Base-by-base conservation (phyloP, 257 asterid genomes). In the Lycium ferocissimum region DNA sequence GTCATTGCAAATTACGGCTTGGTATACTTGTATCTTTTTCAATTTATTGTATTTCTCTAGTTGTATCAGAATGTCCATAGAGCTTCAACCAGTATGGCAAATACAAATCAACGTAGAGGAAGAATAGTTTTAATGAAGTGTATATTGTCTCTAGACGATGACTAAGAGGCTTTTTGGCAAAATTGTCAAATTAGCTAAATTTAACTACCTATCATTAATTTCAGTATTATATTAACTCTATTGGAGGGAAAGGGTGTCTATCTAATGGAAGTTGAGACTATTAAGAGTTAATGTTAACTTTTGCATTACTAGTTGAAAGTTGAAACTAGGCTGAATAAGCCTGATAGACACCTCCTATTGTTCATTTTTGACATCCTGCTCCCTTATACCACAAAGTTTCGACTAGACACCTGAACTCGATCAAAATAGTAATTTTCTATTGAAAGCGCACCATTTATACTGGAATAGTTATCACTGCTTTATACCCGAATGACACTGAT, bases 41-140 rank as follows among this genome's bases (percentile, higher is more conserved):
- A 78, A 26, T 26, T 76, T 78, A 26, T 78, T 78, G 33, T 33
- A 78, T 53, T 53, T 51, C 49, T 76, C n/a, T 26, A 78, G 47
- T 33, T 76, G 82, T 53, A 53, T 78, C 40, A 51, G 43, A 49
- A 75, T 49, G 22, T 51, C 13, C 22, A 26, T 47, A 51, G 62
- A 17, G 62, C 40, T 75, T 75, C 81, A 49, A 75, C 62, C 3
- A 7, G 62, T 6, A 22, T 51, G 43, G 22, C 81, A 75, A 49
- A 51, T 49, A 9, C 62, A 2, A 20, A 75, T 49, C 57, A 5
- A 49, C 80, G 40, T 73, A 11, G 10, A 20, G n/a, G 47, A 35
- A 9, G 53, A 43, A 72, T 73, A 5, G 18, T n/a, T 69, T 49
- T 37, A 37, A 69, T 69, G 6, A 37, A 69, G 51, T 35, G 51